Percentiles rank a stretch among this genome's conserved stretches.
These are phyloP conservation scores for Heterobasidion annosum DNA, from an alignment of 1,284 basidiomycete genomes.

Conservation along the genomic window DNA sequence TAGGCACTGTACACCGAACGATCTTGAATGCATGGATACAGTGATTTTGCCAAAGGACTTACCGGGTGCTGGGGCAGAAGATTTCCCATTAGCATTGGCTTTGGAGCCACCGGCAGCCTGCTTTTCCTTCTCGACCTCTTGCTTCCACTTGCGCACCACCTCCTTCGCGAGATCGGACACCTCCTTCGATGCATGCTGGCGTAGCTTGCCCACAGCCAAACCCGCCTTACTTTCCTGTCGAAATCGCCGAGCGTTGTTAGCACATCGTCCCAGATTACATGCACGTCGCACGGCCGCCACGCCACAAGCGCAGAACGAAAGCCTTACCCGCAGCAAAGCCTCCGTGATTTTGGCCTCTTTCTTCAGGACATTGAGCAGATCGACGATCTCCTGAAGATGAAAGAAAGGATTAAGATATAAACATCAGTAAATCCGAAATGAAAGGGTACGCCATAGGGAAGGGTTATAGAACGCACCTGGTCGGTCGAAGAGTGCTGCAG, in stretches of 20 bases:
- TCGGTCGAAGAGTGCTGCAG: conserved; percentile 53
- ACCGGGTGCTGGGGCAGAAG: conserved; percentile 6
- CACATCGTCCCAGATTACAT: not conserved
- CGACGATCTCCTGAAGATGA: conserved; percentile 55
- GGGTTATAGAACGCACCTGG: conserved; percentile 42
- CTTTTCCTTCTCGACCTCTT: conserved; percentile 76
- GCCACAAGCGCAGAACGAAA: conserved; percentile 17
- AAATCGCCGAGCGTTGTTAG: not conserved
- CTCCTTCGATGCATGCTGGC: conserved; percentile 63
- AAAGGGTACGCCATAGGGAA: conserved; percentile 28
- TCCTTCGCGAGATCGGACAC: conserved; percentile 86
- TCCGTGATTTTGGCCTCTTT: conserved; percentile 78
- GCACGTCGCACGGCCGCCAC: too few relatives aligned
- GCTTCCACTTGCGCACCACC: conserved; percentile 89
- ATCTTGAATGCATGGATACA: not conserved
- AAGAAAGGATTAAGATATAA: conserved; percentile 8
- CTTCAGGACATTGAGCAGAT: conserved; percentile 69
- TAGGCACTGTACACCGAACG: conserved; percentile 13
- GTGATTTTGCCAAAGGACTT: conserved; percentile 4
- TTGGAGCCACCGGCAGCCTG: conserved; percentile 21
- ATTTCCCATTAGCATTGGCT: conserved; percentile 6
- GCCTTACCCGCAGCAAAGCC: conserved; percentile 75
- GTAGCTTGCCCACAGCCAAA: conserved; percentile 86
- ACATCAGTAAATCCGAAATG: conserved; percentile 22
- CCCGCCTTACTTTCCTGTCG: conserved; percentile 84